Percentiles rank a stretch among this genome's conserved stretches.
phyloP scores from a whole-genome alignment of 1,284 basidiomycete species.

The Pyrrhoderma noxium region DNA sequence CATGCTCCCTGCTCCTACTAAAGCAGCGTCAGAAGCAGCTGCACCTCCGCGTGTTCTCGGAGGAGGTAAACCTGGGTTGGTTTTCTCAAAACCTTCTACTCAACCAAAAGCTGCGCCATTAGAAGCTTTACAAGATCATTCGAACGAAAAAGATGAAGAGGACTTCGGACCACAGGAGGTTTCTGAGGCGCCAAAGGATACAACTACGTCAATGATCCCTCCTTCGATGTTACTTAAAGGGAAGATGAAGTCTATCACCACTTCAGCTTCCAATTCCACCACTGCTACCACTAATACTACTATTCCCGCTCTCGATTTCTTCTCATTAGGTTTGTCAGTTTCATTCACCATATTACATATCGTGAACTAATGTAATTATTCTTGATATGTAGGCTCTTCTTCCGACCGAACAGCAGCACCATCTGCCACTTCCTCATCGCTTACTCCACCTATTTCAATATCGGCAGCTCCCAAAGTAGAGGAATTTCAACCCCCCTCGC shows the following conservation, averaged over 20 bases:
- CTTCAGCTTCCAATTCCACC: constrained; percentile 44
- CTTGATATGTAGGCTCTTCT: not conserved
- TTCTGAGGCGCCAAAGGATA: constrained; percentile 2
- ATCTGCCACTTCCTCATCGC: constrained; percentile 2
- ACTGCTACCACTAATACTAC: constrained; percentile 24
- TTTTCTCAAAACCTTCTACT: constrained; percentile 34
- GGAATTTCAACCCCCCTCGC: constrained; percentile 69
- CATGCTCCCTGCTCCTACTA: constrained; percentile 72
- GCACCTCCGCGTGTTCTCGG: constrained; percentile 52
- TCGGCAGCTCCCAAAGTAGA: constrained; percentile 64
- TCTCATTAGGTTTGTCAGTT: constrained; percentile 41
- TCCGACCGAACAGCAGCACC: not conserved
- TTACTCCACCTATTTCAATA: constrained; percentile 25
- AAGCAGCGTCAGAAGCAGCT: constrained; percentile 33
- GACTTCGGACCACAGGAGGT: constrained; percentile 8
- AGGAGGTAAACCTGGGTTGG: constrained; percentile 51
- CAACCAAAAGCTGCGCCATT: constrained; percentile 16
- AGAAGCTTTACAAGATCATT: constrained; percentile 9
- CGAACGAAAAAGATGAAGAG: constrained; percentile 12
- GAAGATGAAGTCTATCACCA: constrained; percentile 39
- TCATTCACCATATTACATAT: not conserved
- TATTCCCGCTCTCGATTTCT: constrained; percentile 53
- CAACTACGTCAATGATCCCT: constrained; percentile 42
- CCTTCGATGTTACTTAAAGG: constrained; percentile 47
- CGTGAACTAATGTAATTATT: not conserved